These are phyloP conservation scores for Erodium maritimum DNA, from an alignment of 345 rosid species.

Conservation along the genomic window DNA sequence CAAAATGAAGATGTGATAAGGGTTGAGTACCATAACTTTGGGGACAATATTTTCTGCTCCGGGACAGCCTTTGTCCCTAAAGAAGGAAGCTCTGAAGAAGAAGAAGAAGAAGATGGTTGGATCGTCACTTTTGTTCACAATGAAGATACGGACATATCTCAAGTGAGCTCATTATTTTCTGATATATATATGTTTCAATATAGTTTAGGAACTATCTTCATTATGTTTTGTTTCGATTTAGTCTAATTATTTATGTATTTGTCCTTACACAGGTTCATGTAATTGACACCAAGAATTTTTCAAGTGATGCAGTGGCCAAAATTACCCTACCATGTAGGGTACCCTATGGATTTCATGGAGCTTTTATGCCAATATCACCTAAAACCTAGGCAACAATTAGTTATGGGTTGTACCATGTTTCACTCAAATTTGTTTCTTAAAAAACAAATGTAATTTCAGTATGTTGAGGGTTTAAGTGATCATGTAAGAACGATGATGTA, in stretches of 20 bases:
- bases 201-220: neutral
- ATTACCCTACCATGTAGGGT: constrained; percentile 30
- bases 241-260: neutral
- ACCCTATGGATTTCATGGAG: constrained; percentile 40
- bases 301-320: constrained; percentile 19
- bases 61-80: constrained; percentile 39
- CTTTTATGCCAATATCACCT: constrained; percentile 4
- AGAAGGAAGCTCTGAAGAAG: constrained; percentile 23
- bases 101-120: constrained; percentile 45
- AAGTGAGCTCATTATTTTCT: constrained; percentile 23
- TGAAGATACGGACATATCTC: constrained; percentile 25
- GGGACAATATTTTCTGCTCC: constrained; percentile 25
- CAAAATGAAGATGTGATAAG: constrained; percentile 14
- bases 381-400: no score
- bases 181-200: no score
- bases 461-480: no score
- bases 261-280: constrained; percentile 18
- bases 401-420: no score
- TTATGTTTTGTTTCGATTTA: neutral
- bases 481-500: no score
- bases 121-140: constrained; percentile 37
- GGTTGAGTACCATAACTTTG: constrained; percentile 34
- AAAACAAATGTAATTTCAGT: no score
- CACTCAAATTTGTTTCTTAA: no score
- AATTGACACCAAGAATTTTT: constrained; percentile 26